Evolutionary conservation across 805 yeast species (phyloP), one percentile per base, ranked within the genome.

Genomic region (Saccharomycopsis guyanensis): DNA sequence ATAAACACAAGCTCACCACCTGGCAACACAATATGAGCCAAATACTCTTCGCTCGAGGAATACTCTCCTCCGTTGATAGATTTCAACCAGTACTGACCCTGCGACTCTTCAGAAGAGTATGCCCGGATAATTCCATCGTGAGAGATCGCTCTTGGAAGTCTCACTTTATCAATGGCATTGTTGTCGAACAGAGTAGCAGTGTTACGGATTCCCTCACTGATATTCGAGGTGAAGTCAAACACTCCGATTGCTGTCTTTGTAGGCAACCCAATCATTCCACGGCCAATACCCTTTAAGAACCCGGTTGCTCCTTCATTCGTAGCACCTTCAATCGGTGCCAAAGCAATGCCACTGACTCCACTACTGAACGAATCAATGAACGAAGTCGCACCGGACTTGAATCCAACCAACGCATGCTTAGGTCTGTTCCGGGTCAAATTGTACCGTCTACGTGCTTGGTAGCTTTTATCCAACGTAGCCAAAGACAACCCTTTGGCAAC

Each of bases 211-310:
- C 97, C 97, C 60, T 89, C 97, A 65, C 95, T 81, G 32, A 93
- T 80, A 62, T 86, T 91, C 45, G 85, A 83, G 0, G 97, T 96
- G 52, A 94, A 70, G 60, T 93, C 99, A 54, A 93, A 81, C 20
- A 93, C 61, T 10, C 99, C 99, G 55, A 91, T 88, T 0, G 96
- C 96, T 0, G 97, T 86, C 67, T 93, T 93, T 0, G 98, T 89
- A 0, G 99, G 98, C 25, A 94, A 66, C 0, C 98, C 98, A 47
- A 93, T 77, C n/a, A 94, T 59, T 10, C 98, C 99, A 57, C 82
- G 85, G 3, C 98, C 98, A 3, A 93, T 59, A 1, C 99, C 99
- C 59, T 81, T 86, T 66, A 93, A 78, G 61, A 93, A 91, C 0
- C 98, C 99, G 2, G 80, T 68, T 0, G 97, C 79, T 3, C 99